These are phyloP conservation scores for Erodium texanum DNA, from an alignment of 441 rosid genomes.

Conservation along the genomic window DNA sequence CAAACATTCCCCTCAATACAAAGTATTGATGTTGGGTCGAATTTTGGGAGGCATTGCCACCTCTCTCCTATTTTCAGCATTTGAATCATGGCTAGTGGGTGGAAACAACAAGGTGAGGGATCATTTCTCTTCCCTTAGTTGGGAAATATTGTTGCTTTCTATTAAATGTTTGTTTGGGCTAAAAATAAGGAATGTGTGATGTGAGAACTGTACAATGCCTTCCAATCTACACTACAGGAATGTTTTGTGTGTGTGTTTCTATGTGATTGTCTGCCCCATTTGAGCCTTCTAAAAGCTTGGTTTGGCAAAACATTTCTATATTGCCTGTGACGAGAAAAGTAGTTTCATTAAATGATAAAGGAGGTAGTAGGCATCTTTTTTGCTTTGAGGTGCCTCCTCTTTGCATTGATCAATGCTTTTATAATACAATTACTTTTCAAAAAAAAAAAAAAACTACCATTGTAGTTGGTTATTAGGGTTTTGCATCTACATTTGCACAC, in stretches of 20 bases:
- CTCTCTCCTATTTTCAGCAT: conserved; percentile 86
- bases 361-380: too few species aligned
- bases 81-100: conserved; percentile 98
- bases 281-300: too few species aligned
- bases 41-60: conserved; percentile 95
- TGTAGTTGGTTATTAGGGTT: too few species aligned
- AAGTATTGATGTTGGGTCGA: conserved; percentile 84
- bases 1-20: conserved; percentile 90
- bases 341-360: too few species aligned
- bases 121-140: conserved; percentile 3
- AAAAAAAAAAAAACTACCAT: too few species aligned
- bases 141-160: background rate
- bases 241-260: background rate
- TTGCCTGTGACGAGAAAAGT: too few species aligned
- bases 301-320: too few species aligned
- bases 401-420: too few species aligned
- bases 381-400: too few species aligned
- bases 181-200: background rate
- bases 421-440: too few species aligned
- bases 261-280: background rate
- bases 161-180: background rate
- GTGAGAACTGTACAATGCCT: background rate
- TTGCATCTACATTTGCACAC: background rate
- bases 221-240: background rate
- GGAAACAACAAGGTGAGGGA: conserved; percentile 81